A percentile compares a stretch with the other conserved stretches of the same genome.
These are phyloP conservation scores for Spirogloea muscicola DNA, from an alignment of 139 green algal genomes.

Conservation along the genomic window DNA sequence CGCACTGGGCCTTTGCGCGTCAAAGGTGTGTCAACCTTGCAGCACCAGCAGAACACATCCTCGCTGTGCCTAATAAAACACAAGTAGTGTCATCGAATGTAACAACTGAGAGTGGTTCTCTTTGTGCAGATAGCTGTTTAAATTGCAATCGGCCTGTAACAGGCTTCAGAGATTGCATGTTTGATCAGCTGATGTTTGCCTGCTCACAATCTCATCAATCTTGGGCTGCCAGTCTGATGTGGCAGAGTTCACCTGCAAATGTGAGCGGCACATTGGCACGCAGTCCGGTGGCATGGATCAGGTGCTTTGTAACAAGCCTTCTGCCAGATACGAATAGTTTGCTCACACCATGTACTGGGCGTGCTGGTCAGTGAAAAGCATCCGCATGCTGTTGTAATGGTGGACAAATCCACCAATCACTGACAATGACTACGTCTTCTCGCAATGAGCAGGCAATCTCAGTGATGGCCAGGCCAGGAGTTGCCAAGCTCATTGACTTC, in stretches of 20 bases:
- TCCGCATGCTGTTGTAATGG: neutral
- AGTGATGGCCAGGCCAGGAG: conserved; percentile 75
- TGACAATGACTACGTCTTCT: neutral
- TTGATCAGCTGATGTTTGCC: neutral
- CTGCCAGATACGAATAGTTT: no score
- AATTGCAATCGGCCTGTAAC: no score
- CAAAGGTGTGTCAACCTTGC: conserved; percentile 32
- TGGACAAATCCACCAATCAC: neutral
- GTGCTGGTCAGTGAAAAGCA: no score
- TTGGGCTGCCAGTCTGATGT: conserved; percentile 69
- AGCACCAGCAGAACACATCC: no score
- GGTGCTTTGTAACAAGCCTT: no score
- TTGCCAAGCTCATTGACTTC: conserved; percentile 77
- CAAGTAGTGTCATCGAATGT: no score
- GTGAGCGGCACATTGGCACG: conserved; percentile 51
- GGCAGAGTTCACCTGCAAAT: conserved; percentile 74
- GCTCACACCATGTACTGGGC: no score
- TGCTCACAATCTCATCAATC: neutral
- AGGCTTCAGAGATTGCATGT: no score
- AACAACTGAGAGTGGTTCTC: no score
- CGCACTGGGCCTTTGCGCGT: conserved; percentile 43
- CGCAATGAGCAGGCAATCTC: conserved; percentile 81
- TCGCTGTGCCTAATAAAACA: no score
- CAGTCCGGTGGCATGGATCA: conserved; percentile 91
- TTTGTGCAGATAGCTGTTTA: no score